Base-by-base conservation (phyloP, 2,329 filamentous ascomycete genomes). In the Huntiella moniliformis region DNA sequence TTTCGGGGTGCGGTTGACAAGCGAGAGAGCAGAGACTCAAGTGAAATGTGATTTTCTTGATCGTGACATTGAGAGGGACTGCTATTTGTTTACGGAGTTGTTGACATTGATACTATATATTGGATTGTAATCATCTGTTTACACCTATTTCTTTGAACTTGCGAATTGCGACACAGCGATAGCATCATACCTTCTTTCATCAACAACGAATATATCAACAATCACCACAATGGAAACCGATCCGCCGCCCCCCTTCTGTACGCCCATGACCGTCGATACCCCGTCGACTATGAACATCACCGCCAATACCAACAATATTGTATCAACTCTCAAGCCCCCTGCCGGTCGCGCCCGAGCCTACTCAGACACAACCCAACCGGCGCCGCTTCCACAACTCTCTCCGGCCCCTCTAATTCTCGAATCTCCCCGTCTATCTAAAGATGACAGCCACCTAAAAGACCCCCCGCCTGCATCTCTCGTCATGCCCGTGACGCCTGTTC, bases 401-500 rank as follows among this genome's bases (percentile, higher is more conserved):
- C 68, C 74, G 3, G 75, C 76, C 34, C 72, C 77, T 37, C 63
- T 64, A 52, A 69, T 74, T 43, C 58, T 73, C 45, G 67, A 71
- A 45, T 59, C 68, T 36, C 64, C 68, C 12, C 63, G 67, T 41
- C 67, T 68, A 15, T 78, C 73, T 48, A 81, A 81, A 58, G 78
- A 83, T 61, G 79, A 84, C 55, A 76, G 67, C 55, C 66, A 66
- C 46, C 63, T 80, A 47, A 60, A 63, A 38, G 60, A 64, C 22
- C 22, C 22, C 22, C 22, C 22, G 6, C 22, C 22, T 16, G 40
- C 28, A n/a, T 34, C 53, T 37, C 55, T 42, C 55, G 56, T 18
- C 54, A 56, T 38, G 33, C 79, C 80, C n/a, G 71, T 71, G 41
- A 92, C 84, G 5, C 83, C 85, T n/a, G 71, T 76, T 49, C 72